Evolutionary conservation across 805 yeast genomes (phyloP).

Genomic region (Blastobotrys chiropterorum): DNA sequence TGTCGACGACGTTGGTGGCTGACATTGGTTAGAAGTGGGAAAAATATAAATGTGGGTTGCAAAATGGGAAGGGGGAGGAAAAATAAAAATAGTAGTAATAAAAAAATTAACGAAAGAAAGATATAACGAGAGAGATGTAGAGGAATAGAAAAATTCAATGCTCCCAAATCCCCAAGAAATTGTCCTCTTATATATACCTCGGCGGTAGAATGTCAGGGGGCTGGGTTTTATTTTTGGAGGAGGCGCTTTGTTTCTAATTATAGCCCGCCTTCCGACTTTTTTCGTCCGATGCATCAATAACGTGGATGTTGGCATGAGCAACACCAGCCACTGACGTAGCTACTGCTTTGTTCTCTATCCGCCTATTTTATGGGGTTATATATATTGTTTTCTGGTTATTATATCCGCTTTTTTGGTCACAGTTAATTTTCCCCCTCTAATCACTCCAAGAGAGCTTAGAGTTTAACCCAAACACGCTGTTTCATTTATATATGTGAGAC

Average conservation of each 20-base stretch:
- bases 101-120: neutral
- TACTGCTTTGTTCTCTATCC: too few relatives aligned
- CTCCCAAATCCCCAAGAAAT: too few relatives aligned
- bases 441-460: neutral
- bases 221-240: neutral
- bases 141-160: neutral
- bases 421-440: neutral
- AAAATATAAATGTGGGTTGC: neutral
- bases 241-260: neutral
- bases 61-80: neutral
- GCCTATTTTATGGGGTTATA: too few relatives aligned
- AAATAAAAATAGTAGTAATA: too few relatives aligned
- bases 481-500: neutral
- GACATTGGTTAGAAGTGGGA: constrained; percentile 3
- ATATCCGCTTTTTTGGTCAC: too few relatives aligned
- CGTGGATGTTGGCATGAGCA: too few relatives aligned
- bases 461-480: neutral
- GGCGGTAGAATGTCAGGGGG: too few relatives aligned
- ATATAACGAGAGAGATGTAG: too few relatives aligned
- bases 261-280: neutral
- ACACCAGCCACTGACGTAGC: neutral
- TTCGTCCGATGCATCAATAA: neutral
- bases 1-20: constrained; percentile 2
- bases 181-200: too few relatives aligned
- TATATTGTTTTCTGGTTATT: too few relatives aligned